A percentile compares a stretch with the other conserved stretches of the same genome.
Conservation (phyloP, 441 rosid species). For the Corymbia citriodora region DNA sequence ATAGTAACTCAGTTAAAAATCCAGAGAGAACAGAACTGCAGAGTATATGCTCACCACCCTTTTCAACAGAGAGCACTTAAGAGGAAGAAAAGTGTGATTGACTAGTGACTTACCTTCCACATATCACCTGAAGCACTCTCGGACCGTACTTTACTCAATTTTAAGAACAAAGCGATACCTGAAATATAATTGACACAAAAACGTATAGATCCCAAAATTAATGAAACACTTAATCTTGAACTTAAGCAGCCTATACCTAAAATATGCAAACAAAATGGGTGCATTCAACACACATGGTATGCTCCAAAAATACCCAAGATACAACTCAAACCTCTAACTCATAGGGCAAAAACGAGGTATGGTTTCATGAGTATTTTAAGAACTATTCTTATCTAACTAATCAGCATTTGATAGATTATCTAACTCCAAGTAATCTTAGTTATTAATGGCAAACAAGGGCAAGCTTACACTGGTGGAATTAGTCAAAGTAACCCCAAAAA, state of each 20-base stretch:
- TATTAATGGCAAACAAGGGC: background rate
- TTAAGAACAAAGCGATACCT: constrained; percentile 40
- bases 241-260: background rate
- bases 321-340: constrained; percentile 1
- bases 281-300: background rate
- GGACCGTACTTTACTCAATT: constrained; percentile 44
- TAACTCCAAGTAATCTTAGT: background rate
- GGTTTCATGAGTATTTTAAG: background rate
- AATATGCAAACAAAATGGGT: background rate
- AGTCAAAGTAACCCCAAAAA: background rate
- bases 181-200: background rate
- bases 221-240: background rate
- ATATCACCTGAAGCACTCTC: constrained; percentile 51
- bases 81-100: background rate
- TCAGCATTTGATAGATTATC: background rate
- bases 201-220: background rate
- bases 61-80: background rate
- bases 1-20: background rate
- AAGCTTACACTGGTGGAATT: background rate
- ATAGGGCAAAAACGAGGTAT: background rate
- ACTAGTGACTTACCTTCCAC: constrained; percentile 37
- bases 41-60: background rate
- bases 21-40: background rate
- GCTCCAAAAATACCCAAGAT: background rate
- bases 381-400: background rate